Base-by-base conservation (phyloP, 2,329 filamentous ascomycete species). In the Trichoderma sp. region DNA sequence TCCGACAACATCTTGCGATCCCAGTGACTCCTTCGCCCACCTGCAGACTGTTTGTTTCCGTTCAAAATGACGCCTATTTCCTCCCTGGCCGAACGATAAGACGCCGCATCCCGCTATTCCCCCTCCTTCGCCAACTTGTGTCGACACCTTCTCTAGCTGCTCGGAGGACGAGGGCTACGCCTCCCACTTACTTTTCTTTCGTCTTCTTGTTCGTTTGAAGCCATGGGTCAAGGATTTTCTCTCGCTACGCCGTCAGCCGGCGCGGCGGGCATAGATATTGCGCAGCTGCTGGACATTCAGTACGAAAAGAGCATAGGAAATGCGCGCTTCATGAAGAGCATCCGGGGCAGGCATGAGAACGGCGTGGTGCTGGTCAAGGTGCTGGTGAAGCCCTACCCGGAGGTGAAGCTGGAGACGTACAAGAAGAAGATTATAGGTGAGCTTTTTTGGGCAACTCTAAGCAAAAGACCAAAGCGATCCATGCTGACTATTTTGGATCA, bases 201-300 rank as follows among this genome's bases (percentile, higher is more conserved):
- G 7, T 11, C 4, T 4, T 74, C 68, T 34, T 23, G n/a, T 59
- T 32, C 28, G 6, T 17, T 59, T 13, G 57, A 20, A 59, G 74
- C 76, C 75, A 99, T 99, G 96, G 96, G 96, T 75, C 96, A 99
- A 87, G 95, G 94, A 75, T 98, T 98, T 84, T 98, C 95, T 74
- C 90, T 97, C 77, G 93, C 94, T 68, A 95, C 94, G 79, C 92
- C 97, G 75, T 96, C 94, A 69, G 93, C 94, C 74, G 96, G 95
- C 80, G 93, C 94, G 69, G 95, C 95, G 71, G 94, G 94, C 76
- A 97, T 99, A 81, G 95, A 99, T 81, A 90, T 97, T 32, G 92
- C 95, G 50, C 95, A 99, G 84, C 89, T 99, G 55, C 89, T 93
- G 57, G 96, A 98, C 79, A 85, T 98, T 72, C 90, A 92, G 47